Evolutionary conservation across 179 eudicot species (phyloP).

Genomic region (Carnegiea gigantea): DNA sequence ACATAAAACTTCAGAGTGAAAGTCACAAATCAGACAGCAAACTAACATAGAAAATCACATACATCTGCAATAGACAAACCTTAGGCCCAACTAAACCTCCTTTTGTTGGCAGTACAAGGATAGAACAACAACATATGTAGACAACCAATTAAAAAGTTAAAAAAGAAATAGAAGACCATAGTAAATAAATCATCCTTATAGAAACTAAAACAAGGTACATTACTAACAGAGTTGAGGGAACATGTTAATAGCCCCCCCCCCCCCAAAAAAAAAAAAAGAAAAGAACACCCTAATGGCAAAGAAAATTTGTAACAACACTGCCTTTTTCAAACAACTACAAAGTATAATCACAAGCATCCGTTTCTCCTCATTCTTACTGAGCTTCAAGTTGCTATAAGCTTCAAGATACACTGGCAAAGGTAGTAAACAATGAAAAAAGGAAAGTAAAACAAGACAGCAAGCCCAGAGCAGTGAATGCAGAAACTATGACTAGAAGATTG

Average conservation of each 20-base stretch:
- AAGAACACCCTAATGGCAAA: not conserved
- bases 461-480: not conserved
- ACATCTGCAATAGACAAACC: constrained; percentile 5
- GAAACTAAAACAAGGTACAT: not conserved
- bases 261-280: too few species aligned
- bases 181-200: not conserved
- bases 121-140: not conserved
- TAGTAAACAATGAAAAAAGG: not conserved
- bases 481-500: not conserved
- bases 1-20: not conserved
- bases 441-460: not conserved
- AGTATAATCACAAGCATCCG: not conserved
- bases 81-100: not conserved
- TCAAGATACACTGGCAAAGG: not conserved
- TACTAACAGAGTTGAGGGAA: not conserved
- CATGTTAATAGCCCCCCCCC: not conserved
- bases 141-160: not conserved
- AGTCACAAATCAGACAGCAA: not conserved
- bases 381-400: not conserved
- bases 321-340: not conserved
- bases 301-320: not conserved
- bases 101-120: not conserved
- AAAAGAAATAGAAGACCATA: not conserved
- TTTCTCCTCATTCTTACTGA: not conserved
- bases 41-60: constrained; percentile 2